Conservation (phyloP, 257 asterid species). For the Haberlea rhodopensis region DNA sequence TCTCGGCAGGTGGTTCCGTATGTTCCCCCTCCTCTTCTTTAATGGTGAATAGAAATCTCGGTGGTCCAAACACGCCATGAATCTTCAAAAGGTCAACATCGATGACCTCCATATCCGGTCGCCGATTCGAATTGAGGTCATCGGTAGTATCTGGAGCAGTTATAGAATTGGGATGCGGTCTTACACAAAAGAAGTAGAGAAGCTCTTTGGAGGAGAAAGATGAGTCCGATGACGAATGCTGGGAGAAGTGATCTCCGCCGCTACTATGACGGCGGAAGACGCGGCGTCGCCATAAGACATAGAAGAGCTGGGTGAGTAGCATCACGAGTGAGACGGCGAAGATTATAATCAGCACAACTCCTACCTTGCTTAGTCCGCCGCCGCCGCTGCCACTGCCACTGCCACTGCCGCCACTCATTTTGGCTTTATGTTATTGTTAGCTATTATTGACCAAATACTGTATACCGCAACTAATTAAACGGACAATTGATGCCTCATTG, state of each 20-base stretch:
- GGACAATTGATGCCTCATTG: not conserved
- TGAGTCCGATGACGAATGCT: constrained; percentile 30
- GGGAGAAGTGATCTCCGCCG: constrained; percentile 24
- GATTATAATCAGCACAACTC: constrained; percentile 38
- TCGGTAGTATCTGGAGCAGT: not conserved
- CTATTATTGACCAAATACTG: not conserved
- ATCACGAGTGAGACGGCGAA: constrained; percentile 43
- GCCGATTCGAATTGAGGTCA: constrained; percentile 9
- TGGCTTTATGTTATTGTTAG: not conserved
- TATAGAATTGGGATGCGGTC: constrained; percentile 31
- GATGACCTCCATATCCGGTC: constrained; percentile 44
- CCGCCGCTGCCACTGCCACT: constrained; percentile 34
- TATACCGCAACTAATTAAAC: not conserved
- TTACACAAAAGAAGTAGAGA: constrained; percentile 45
- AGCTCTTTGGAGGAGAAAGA: constrained; percentile 45
- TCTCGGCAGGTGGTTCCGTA: constrained; percentile 37
- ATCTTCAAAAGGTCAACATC: constrained; percentile 62
- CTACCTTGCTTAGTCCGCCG: constrained; percentile 44
- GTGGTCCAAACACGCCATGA: constrained; percentile 51
- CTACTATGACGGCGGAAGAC: constrained; percentile 33
- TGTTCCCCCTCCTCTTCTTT: constrained; percentile 58
- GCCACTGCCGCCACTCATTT: constrained; percentile 34
- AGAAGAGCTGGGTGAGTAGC: constrained; percentile 42
- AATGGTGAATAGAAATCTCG: constrained; percentile 55
- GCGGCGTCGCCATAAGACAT: constrained; percentile 61